Evolutionary conservation across 192 early-diverging fungal genomes (phyloP).

Genomic region (Entomortierella chlamydospora): DNA sequence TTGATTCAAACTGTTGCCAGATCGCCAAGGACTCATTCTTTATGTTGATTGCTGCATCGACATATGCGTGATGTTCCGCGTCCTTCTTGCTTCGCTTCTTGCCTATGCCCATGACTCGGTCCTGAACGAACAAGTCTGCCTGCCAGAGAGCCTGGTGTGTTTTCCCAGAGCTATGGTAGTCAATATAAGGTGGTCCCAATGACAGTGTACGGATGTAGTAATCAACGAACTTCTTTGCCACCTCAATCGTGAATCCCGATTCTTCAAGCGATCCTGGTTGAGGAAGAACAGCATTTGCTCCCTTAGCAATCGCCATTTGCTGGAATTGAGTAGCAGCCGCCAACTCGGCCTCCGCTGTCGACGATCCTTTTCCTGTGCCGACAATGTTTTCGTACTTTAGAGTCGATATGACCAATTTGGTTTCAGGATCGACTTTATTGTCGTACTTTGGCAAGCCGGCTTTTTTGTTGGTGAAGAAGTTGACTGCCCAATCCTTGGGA

Average conservation of each 20-base stretch:
- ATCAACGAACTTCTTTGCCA: slow-evolving; percentile 56
- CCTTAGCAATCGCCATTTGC: slow-evolving; percentile 46
- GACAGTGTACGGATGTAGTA: slow-evolving; percentile 52
- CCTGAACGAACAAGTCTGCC: slow-evolving; percentile 49
- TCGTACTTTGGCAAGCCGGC: slow-evolving; percentile 42
- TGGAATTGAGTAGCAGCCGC: slow-evolving; percentile 55
- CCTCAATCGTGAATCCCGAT: slow-evolving; percentile 36
- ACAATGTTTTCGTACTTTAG: slow-evolving; percentile 48
- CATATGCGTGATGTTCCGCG: slow-evolving; percentile 48
- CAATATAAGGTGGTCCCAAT: slow-evolving; percentile 50
- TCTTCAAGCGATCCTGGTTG: slow-evolving; percentile 44
- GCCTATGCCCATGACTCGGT: slow-evolving; percentile 39
- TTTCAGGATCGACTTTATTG: slow-evolving; percentile 26
- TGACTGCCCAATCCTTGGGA: slow-evolving; percentile 52
- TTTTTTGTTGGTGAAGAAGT: slow-evolving; percentile 53
- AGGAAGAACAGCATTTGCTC: slow-evolving; percentile 31
- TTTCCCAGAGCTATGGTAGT: slow-evolving; percentile 45
- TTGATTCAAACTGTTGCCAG: slow-evolving; percentile 55
- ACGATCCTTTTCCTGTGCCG: slow-evolving; percentile 47
- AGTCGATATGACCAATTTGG: slow-evolving; percentile 26
- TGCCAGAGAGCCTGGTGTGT: slow-evolving; percentile 52
- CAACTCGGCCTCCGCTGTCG: slow-evolving; percentile 48
- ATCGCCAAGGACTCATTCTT: slow-evolving; percentile 46
- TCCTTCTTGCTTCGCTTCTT: slow-evolving; percentile 56
- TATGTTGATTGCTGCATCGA: slow-evolving; percentile 54